Evolutionary conservation across 768 basidiomycete genomes (phyloP).

Genomic region (Candolleomyces aberdarensis): DNA sequence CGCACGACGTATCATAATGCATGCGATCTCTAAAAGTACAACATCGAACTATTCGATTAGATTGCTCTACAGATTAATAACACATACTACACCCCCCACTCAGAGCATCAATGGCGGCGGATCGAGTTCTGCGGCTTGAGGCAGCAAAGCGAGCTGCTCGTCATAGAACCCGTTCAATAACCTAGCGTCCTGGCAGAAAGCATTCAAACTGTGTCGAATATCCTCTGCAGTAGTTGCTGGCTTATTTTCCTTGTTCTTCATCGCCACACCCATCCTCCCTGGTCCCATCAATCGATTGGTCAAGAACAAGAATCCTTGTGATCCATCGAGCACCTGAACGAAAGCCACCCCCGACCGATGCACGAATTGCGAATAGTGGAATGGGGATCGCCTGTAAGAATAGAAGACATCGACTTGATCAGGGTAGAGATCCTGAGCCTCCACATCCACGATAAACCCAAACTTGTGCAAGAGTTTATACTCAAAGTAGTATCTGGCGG

Average conservation of each 20-base stretch:
- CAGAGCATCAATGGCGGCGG: constrained; percentile 52
- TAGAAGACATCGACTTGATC: constrained; percentile 83
- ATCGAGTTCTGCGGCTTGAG: constrained; percentile 42
- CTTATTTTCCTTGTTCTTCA: constrained; percentile 53
- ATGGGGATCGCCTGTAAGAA: constrained; percentile 79
- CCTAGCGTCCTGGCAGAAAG: constrained; percentile 61
- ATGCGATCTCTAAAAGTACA: constrained; percentile 1
- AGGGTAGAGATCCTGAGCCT: constrained; percentile 74
- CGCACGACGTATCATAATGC: constrained; percentile 51
- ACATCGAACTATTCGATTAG: neutral
- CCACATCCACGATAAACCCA: constrained; percentile 82
- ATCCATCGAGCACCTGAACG: constrained; percentile 79
- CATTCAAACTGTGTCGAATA: constrained; percentile 55
- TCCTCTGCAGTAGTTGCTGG: constrained; percentile 59
- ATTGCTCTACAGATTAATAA: neutral
- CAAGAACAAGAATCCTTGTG: constrained; percentile 81
- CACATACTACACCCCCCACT: constrained; percentile 2
- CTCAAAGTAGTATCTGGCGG: constrained; percentile 78
- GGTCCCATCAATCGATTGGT: constrained; percentile 84
- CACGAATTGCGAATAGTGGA: constrained; percentile 86
- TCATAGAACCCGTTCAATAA: constrained; percentile 68
- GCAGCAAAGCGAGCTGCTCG: constrained; percentile 56
- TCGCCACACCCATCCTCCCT: constrained; percentile 54
- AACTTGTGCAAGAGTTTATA: constrained; percentile 73
- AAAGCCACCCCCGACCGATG: constrained; percentile 89